phyloP scores from a whole-genome alignment of 2,329 filamentous ascomycete genomes.

The Phyllosticta capitalensis region DNA sequence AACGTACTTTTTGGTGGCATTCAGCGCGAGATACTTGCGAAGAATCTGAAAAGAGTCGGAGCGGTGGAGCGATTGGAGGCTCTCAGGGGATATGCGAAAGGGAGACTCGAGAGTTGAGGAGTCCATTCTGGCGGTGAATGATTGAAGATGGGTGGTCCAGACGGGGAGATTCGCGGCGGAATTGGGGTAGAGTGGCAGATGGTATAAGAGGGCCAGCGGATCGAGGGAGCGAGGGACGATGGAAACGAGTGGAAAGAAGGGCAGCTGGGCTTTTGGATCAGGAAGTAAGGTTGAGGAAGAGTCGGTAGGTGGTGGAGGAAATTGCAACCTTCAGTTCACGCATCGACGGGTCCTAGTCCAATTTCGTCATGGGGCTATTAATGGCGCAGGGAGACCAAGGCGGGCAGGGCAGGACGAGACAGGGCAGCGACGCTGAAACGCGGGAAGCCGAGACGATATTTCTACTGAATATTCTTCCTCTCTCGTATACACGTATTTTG shows the following conservation, averaged over 20 bases:
- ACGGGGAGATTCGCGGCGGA: not conserved
- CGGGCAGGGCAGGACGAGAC: slow-evolving; percentile 6
- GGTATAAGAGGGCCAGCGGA: not conserved
- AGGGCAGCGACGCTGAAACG: too few species aligned
- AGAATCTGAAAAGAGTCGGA: slow-evolving; percentile 37
- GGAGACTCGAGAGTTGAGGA: slow-evolving; percentile 21
- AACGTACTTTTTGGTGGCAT: slow-evolving; percentile 29
- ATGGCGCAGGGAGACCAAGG: slow-evolving; percentile 8
- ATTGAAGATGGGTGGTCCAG: not conserved
- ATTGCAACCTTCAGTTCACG: slow-evolving; percentile 7
- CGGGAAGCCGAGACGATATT: not conserved
- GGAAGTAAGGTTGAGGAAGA: slow-evolving; percentile 1
- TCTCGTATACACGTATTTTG: too few species aligned
- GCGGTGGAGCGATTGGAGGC: slow-evolving; percentile 29
- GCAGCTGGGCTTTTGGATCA: not conserved
- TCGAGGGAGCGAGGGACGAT: not conserved
- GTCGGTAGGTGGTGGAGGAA: slow-evolving; percentile 5
- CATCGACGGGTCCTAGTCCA: slow-evolving; percentile 3
- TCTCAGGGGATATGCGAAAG: slow-evolving; percentile 34
- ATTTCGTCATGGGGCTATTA: slow-evolving; percentile 10
- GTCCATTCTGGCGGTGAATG: not conserved
- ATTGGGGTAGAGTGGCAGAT: too few species aligned
- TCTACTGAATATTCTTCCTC: too few species aligned
- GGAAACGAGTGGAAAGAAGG: not conserved
- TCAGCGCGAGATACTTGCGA: slow-evolving; percentile 31